Evolutionary conservation across 805 yeast genomes (phyloP).

Genomic region (Ogataea salicorniae): DNA sequence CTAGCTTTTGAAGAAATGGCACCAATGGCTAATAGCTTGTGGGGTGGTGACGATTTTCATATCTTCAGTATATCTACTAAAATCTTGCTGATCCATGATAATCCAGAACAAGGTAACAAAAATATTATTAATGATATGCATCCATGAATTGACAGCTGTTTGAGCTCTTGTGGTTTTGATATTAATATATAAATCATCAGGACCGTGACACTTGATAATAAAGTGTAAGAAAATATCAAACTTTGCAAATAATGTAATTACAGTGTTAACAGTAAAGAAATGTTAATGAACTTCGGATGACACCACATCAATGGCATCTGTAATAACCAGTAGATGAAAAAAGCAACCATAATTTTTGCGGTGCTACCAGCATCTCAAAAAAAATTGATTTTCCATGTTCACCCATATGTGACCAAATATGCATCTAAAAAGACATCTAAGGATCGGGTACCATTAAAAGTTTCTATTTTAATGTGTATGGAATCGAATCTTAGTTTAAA

Average conservation of each 20-base stretch:
- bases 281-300: conserved; percentile 15
- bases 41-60: conserved; percentile 11
- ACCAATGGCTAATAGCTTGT: conserved; percentile 16
- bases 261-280: conserved; percentile 16
- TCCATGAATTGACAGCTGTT: conserved; percentile 15
- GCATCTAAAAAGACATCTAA: conserved; percentile 26
- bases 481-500: no score
- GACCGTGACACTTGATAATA: conserved; percentile 17
- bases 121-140: conserved; percentile 18
- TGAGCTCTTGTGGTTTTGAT: conserved; percentile 1
- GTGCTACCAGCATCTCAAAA: conserved; percentile 15
- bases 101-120: conserved; percentile 24
- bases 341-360: conserved; percentile 15
- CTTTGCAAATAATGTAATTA: conserved; percentile 18
- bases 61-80: conserved; percentile 22
- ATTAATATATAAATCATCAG: conserved; percentile 15
- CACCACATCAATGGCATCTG: conserved; percentile 18
- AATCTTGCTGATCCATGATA: conserved; percentile 27
- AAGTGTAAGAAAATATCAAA: conserved; percentile 19
- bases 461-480: conserved; percentile 23
- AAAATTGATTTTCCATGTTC: conserved; percentile 13
- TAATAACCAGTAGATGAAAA: conserved; percentile 17
- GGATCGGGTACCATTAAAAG: conserved; percentile 34
- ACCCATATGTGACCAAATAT: conserved; percentile 20
- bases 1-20: conserved; percentile 15